Evolutionary conservation across 148 eudicot species (phyloP).

Genomic region (Dysphania ambrosioides): DNA sequence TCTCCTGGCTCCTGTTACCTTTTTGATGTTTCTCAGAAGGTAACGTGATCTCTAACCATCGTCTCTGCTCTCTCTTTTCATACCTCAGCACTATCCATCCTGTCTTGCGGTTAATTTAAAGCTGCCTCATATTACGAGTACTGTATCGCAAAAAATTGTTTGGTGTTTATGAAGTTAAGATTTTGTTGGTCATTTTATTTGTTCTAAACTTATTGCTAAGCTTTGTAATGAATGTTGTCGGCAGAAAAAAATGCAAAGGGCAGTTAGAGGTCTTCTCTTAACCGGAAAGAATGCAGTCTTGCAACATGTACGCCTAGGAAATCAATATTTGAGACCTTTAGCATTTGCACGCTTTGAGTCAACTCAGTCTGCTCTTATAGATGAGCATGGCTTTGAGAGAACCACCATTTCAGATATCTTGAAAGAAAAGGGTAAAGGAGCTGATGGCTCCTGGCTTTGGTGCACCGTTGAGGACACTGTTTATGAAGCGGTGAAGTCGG

Average conservation of each 20-base stretch:
- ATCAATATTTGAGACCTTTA: constrained; percentile 52
- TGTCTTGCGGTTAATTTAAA: background rate
- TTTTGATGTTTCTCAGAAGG: background rate
- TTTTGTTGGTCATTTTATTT: background rate
- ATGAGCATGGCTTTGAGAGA: constrained; percentile 97
- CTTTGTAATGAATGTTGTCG: background rate
- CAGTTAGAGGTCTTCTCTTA: constrained; percentile 50
- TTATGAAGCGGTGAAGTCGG: constrained; percentile 96
- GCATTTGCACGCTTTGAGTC: constrained; percentile 64
- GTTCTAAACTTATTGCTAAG: background rate
- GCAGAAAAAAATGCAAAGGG: constrained; percentile 62
- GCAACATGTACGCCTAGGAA: constrained; percentile 60
- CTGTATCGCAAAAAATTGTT: background rate
- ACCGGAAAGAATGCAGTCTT: constrained; percentile 75
- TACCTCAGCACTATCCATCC: background rate
- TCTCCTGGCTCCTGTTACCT: background rate
- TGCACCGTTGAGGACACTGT: constrained; percentile 88
- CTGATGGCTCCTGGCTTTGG: constrained; percentile 99
- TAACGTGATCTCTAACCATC: background rate
- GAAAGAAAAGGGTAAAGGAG: constrained; percentile 78
- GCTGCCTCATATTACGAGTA: background rate
- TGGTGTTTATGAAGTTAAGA: background rate
- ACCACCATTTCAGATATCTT: constrained; percentile 84
- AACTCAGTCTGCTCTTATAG: constrained; percentile 55
- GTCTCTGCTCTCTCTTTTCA: background rate